Percentiles rank a stretch among this genome's conserved stretches.
phyloP scores from a whole-genome alignment of 495 filamentous ascomycete genomes.

The Neurospora sp. region DNA sequence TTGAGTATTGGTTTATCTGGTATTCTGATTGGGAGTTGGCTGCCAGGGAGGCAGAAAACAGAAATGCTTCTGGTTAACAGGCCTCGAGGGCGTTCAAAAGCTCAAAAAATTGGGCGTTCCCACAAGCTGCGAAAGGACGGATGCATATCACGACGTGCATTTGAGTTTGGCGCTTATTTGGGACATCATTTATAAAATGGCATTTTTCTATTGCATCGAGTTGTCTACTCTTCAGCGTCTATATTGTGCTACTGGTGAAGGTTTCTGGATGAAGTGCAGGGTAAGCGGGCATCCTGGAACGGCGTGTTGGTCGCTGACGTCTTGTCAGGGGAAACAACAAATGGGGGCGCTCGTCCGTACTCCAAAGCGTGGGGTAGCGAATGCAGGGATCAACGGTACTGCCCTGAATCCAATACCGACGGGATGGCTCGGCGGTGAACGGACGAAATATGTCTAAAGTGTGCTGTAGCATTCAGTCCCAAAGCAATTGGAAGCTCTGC shows the following conservation, averaged over 20 bases:
- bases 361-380: not conserved
- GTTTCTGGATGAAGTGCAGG: not conserved
- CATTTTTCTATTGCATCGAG: not conserved
- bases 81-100: not conserved
- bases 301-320: not conserved
- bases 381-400: not conserved
- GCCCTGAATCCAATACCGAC: not conserved
- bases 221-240: not conserved
- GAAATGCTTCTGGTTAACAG: conserved; percentile 50
- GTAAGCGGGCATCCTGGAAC: not conserved
- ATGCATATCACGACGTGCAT: not conserved
- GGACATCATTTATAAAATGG: not conserved
- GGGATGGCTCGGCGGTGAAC: not conserved
- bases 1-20: conserved; percentile 58
- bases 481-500: not conserved
- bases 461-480: not conserved
- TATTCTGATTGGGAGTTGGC: conserved; percentile 62
- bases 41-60: conserved; percentile 58
- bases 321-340: not conserved
- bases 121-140: not conserved
- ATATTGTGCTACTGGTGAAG: not conserved
- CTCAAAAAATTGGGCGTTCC: not conserved
- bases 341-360: not conserved
- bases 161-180: not conserved
- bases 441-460: not conserved